These are phyloP conservation scores for Sanghuangporus sanghuang DNA, from an alignment of 1,284 basidiomycete genomes.

Conservation along the genomic window DNA sequence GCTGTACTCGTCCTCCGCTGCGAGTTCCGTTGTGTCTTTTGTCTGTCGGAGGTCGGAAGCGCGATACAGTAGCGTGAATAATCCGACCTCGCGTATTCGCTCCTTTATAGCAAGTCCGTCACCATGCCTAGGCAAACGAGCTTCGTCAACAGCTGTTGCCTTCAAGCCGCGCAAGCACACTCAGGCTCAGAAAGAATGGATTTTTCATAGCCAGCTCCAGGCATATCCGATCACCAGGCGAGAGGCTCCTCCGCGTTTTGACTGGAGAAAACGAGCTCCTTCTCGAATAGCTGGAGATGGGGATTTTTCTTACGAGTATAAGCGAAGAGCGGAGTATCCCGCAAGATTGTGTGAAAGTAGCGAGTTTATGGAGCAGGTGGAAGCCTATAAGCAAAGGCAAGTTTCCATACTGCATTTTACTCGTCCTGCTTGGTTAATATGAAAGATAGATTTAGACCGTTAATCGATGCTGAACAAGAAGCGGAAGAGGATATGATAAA, in stretches of 20 bases:
- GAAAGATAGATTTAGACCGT: constrained; percentile 50
- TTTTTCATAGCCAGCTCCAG: neutral
- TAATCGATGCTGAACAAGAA: constrained; percentile 59
- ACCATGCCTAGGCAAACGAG: neutral
- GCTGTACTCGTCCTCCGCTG: neutral
- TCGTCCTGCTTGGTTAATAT: neutral
- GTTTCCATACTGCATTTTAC: constrained; percentile 15
- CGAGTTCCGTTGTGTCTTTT: neutral
- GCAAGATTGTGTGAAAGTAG: neutral
- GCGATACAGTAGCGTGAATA: neutral
- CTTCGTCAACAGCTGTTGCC: neutral
- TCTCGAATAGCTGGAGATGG: neutral
- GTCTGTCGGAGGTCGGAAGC: neutral
- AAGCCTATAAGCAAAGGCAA: constrained; percentile 32
- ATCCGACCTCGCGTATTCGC: neutral
- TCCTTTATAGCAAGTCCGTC: constrained; percentile 3
- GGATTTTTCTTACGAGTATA: neutral
- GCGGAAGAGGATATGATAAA: constrained; percentile 55
- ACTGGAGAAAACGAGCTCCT: constrained; percentile 10
- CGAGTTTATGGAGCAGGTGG: neutral
- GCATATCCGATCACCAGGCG: neutral
- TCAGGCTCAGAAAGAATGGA: constrained; percentile 13
- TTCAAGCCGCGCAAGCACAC: neutral
- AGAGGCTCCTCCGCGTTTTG: constrained; percentile 6
- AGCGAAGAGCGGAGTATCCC: neutral